Percentiles rank a stretch among this genome's conserved stretches.
phyloP scores from a whole-genome alignment of 257 asterid genomes.

The Solanum lycopersicoides region DNA sequence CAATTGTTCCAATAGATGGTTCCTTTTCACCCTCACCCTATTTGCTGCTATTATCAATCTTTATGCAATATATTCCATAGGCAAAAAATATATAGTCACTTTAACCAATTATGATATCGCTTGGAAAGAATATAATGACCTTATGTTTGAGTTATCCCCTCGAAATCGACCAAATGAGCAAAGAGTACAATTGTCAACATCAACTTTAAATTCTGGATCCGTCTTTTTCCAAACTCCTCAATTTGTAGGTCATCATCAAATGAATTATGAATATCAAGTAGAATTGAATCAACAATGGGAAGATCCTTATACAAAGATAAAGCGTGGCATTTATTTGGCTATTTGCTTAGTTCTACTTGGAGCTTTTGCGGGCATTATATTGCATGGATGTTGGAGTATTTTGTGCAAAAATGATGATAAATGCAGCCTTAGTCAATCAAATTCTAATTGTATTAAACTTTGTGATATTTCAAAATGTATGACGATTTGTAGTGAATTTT shows the following conservation, averaged over 20 bases:
- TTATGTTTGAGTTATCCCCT: background rate
- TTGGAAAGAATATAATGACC: slow-evolving; percentile 2
- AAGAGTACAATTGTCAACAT: background rate
- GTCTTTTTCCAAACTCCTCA: background rate
- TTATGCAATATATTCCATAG: slow-evolving; percentile 4
- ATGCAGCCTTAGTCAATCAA: background rate
- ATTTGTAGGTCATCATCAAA: background rate
- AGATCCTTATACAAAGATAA: background rate
- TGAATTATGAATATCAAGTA: background rate
- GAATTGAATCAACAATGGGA: background rate
- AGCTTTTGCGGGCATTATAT: slow-evolving; percentile 3
- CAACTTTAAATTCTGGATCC: background rate
- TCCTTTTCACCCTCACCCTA: slow-evolving; percentile 4
- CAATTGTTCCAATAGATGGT: background rate
- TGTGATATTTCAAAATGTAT: slow-evolving; percentile 6
- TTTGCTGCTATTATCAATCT: slow-evolving; percentile 14
- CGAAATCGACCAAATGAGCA: background rate
- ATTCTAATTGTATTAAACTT: slow-evolving; percentile 5
- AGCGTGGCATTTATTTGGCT: background rate
- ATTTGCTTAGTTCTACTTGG: slow-evolving; percentile 4
- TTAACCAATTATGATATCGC: background rate
- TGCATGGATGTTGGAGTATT: slow-evolving; percentile 12
- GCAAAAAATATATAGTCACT: slow-evolving; percentile 1
- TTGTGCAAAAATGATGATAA: slow-evolving; percentile 9
- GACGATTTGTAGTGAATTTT: background rate